These are phyloP conservation scores for Sporothrix euskadiensis DNA, from an alignment of 2,329 filamentous ascomycete species.

Conservation along the genomic window DNA sequence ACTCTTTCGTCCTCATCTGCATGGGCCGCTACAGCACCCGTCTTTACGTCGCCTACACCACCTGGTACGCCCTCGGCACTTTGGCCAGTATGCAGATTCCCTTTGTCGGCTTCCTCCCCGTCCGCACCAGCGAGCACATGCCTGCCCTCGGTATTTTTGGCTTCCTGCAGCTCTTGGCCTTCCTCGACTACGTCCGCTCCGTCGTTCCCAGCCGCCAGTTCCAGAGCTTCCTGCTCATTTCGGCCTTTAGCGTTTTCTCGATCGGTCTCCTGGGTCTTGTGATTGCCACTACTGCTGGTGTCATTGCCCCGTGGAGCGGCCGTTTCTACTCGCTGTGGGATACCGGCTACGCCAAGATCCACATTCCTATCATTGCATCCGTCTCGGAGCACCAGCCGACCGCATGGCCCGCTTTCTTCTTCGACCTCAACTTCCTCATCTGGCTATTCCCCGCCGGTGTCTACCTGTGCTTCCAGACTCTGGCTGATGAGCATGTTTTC, in stretches of 20 bases:
- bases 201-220: slow-evolving; percentile 91
- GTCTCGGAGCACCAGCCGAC: slow-evolving; percentile 99
- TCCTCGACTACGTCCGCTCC: slow-evolving; percentile 86
- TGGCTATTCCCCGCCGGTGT: slow-evolving; percentile 84
- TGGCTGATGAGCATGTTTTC: slow-evolving; percentile 96
- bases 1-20: slow-evolving; percentile 88
- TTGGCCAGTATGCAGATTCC: slow-evolving; percentile 99
- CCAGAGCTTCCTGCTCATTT: slow-evolving; percentile 78
- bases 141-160: slow-evolving; percentile 93
- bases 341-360: slow-evolving; percentile 97
- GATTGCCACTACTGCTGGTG: slow-evolving; percentile 77
- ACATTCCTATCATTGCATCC: slow-evolving; percentile 99
- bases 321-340: slow-evolving; percentile 99
- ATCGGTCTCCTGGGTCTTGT: slow-evolving; percentile 78
- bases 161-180: slow-evolving; percentile 87
- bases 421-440: slow-evolving; percentile 96
- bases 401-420: slow-evolving; percentile 99
- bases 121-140: slow-evolving; percentile 98
- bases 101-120: slow-evolving; percentile 94
- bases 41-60: slow-evolving; percentile 94
- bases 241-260: slow-evolving; percentile 72
- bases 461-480: slow-evolving; percentile 93
- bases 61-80: slow-evolving; percentile 95
- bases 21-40: slow-evolving; percentile 96
- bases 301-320: slow-evolving; percentile 95